Base-by-base conservation (phyloP, 2,329 filamentous ascomycete species). In the Talaromyces sp. region DNA sequence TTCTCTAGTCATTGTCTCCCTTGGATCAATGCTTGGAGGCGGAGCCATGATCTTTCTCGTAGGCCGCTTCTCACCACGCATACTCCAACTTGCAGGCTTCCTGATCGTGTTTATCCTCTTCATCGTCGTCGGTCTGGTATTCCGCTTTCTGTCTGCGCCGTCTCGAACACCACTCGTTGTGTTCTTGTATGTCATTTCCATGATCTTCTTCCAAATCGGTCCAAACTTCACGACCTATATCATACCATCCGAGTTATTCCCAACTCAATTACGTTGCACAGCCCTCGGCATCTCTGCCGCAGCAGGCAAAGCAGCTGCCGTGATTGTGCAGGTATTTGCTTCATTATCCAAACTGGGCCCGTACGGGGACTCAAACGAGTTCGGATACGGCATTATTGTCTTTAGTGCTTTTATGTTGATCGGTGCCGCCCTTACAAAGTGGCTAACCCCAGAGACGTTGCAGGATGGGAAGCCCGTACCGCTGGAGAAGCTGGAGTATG, bases 271-370 rank as follows among this genome's bases (percentile, higher is more conserved):
- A 69, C 82, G 86, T 62, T 85, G 82, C 65, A 86, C 85, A 1
- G 87, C 85, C 66, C 86, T 88, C 70, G 86, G 86, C 27, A 85
- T 88, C 61, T 86, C 86, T 0, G 86, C 86, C 0, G 86, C 86
- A 0, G 82, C 83, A 0, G 86, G 86, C 11, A 88, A 88, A 70
- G 73, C 86, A 1, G 86, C 85, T 27, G 84, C 84, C 65, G 82
- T 88, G 59, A 56, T 72, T 49, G 63, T 62, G 19, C 63, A 65
- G 31, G 35, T 65, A 7, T 65, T 65, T 31, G 47, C 49, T 52
- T 61, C 63, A 3, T n/a, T 61, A 24, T 61, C 63, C 3, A 27
- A 39, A 16, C 11, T 65, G 6, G 63, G 57, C 2, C 63, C 63
- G 10, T 50, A 54, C 14, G 59, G 49, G 6, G 47, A 45, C 33